Percentiles rank a stretch among this genome's conserved stretches.
Conservation (phyloP, 805 yeast species). For the Wickerhamiella azymoides region DNA sequence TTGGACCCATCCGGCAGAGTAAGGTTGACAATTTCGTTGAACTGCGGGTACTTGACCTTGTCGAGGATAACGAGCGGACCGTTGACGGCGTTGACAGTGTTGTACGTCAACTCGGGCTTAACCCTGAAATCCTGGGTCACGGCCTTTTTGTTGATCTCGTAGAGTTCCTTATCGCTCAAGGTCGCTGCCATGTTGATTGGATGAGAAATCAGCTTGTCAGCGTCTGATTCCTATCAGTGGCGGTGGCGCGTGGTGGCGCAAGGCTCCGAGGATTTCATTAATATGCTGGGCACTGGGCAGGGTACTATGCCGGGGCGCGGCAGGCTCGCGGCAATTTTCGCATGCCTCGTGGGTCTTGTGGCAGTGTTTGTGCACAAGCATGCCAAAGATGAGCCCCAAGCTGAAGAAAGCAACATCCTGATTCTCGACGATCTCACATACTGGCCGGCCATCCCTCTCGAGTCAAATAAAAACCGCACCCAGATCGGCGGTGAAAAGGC, state of each 20-base stretch:
- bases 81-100: constrained; percentile 96
- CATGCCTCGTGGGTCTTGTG: not conserved
- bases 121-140: constrained; percentile 83
- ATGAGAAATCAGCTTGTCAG: not conserved
- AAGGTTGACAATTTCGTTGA: constrained; percentile 90
- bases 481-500: constrained; percentile 60
- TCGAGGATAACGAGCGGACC: constrained; percentile 92
- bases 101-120: constrained; percentile 82
- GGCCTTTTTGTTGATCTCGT: constrained; percentile 78
- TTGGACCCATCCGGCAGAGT: constrained; percentile 90
- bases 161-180: constrained; percentile 24
- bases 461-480: constrained; percentile 19
- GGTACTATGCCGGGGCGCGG: not conserved
- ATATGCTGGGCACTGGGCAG: no score
- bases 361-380: not conserved
- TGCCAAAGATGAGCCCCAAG: not conserved
- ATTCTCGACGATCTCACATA: constrained; percentile 16
- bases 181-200: constrained; percentile 11
- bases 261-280: not conserved
- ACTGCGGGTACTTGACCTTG: constrained; percentile 77
- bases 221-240: not conserved
- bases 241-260: not conserved
- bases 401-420: no score
- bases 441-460: constrained; percentile 17
- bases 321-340: not conserved